Percentiles rank a stretch among this genome's conserved stretches.
Evolutionary conservation across 2,329 filamentous ascomycete genomes (phyloP).

Genomic region (Botrytis porri): DNA sequence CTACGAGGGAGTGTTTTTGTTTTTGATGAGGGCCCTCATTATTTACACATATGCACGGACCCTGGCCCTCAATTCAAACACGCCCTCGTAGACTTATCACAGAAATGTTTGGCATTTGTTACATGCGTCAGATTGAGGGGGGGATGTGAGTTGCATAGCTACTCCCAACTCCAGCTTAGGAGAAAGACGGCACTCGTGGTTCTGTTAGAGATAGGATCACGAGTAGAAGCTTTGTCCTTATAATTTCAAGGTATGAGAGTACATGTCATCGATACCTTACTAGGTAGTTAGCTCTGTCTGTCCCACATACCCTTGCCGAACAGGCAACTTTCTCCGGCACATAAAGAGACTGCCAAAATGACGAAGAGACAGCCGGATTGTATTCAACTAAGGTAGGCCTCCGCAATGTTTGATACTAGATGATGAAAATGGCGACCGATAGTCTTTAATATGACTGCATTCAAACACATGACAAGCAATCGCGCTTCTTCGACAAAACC

Average conservation of each 20-base stretch:
- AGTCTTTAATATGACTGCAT: not conserved
- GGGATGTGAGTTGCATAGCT: not conserved
- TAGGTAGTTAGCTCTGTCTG: not conserved
- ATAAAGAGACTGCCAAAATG: not conserved
- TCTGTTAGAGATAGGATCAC: not conserved
- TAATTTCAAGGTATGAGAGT: not conserved
- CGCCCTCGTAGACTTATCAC: not conserved
- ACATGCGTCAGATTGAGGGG: not conserved
- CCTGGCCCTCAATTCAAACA: too few species aligned
- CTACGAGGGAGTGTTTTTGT: too few species aligned
- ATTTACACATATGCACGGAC: too few species aligned
- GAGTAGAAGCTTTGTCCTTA: not conserved
- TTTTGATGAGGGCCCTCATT: too few species aligned
- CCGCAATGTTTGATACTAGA: not conserved
- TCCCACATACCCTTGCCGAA: not conserved
- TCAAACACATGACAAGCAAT: not conserved
- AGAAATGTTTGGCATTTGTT: not conserved
- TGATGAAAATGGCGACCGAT: not conserved
- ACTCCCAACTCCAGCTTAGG: not conserved
- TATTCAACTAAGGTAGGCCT: not conserved
- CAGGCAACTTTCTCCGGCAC: not conserved
- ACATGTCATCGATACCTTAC: not conserved
- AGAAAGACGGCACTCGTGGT: not conserved
- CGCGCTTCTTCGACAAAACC: not conserved
- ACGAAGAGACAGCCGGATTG: not conserved